Evolutionary conservation across 2,329 filamentous ascomycete genomes (phyloP).

Genomic region (Aspergillus flavus): DNA sequence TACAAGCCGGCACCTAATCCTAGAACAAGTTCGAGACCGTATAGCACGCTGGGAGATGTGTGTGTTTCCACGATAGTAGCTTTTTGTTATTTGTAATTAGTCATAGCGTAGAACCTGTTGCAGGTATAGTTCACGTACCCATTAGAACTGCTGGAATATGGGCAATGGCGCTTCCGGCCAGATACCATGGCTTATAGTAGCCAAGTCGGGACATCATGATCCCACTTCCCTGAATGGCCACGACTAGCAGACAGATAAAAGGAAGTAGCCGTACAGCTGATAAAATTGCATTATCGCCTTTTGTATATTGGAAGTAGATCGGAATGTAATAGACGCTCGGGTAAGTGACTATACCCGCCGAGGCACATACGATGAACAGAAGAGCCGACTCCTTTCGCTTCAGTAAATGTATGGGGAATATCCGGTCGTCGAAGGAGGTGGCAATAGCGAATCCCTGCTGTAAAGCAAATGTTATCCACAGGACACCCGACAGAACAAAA

Average conservation of each 20-base stretch:
- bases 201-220: slow-evolving; percentile 23
- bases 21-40: no score
- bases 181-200: slow-evolving; percentile 30
- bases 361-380: slow-evolving; percentile 46
- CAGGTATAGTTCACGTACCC: not conserved
- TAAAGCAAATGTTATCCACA: slow-evolving; percentile 47
- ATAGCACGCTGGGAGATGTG: no score
- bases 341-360: no score
- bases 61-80: no score
- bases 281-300: slow-evolving; percentile 39
- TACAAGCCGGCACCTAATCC: no score
- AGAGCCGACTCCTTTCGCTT: slow-evolving; percentile 39
- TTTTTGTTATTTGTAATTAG: no score
- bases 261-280: slow-evolving; percentile 37
- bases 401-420: slow-evolving; percentile 47
- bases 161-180: slow-evolving; percentile 16
- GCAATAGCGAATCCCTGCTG: slow-evolving; percentile 51
- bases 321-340: slow-evolving; percentile 54
- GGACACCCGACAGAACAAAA: slow-evolving; percentile 43
- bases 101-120: no score
- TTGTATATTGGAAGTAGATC: slow-evolving; percentile 57
- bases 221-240: slow-evolving; percentile 24
- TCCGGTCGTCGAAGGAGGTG: slow-evolving; percentile 46
- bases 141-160: not conserved
- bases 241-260: slow-evolving; percentile 30